Evolutionary conservation across 495 filamentous ascomycete genomes (phyloP).

Genomic region (Penicillium pulvis): DNA sequence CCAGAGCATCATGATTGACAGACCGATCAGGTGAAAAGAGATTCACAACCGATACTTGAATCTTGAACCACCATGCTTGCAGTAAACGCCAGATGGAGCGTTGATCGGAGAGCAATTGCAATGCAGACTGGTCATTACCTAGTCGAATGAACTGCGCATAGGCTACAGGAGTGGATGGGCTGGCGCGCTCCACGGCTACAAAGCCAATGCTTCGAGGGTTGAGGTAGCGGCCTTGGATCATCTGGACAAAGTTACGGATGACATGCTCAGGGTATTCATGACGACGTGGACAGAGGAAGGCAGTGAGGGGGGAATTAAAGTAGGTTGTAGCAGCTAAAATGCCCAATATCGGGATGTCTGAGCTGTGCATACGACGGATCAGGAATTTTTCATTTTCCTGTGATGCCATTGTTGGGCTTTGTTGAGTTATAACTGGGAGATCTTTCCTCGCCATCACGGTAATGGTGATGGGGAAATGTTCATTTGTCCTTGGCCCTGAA

Average conservation of each 20-base stretch:
- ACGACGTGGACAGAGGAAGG: constrained; percentile 14
- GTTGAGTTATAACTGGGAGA: no score
- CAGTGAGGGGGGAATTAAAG: constrained; percentile 8
- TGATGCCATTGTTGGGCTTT: no score
- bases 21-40: constrained; percentile 16
- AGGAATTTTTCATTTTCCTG: constrained; percentile 1
- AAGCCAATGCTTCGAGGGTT: constrained; percentile 15
- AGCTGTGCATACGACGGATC: constrained; percentile 8
- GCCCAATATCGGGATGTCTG: constrained; percentile 10
- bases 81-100: constrained; percentile 4
- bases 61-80: constrained; percentile 3
- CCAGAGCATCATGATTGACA: constrained; percentile 3
- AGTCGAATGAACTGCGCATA: constrained; percentile 16
- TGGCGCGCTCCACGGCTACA: constrained; percentile 9
- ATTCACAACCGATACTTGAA: constrained; percentile 1
- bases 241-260: constrained; percentile 14
- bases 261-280: constrained; percentile 15
- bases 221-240: constrained; percentile 13
- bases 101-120: neutral
- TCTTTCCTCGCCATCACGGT: no score
- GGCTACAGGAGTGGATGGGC: constrained; percentile 7
- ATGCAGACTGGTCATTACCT: constrained; percentile 10
- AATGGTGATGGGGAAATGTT: no score
- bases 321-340: constrained; percentile 8
- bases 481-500: no score